Evolutionary conservation across 2,329 filamentous ascomycete species (phyloP).

Genomic region (Calycina herbarum): DNA sequence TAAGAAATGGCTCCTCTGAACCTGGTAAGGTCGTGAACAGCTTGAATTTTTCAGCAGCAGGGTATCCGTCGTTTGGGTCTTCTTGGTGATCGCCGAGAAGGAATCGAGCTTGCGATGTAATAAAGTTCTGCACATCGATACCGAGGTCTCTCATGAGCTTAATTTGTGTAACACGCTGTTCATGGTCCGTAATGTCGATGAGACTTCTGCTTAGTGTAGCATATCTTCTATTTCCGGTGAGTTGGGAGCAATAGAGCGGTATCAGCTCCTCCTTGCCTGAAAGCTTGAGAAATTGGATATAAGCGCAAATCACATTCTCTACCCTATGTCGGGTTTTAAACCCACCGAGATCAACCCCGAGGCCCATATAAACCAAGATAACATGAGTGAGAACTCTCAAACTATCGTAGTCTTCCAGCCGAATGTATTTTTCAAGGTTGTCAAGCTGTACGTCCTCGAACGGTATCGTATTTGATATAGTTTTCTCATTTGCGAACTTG

Average conservation of each 20-base stretch:
- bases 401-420: slow-evolving; percentile 59
- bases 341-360: slow-evolving; percentile 51
- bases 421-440: slow-evolving; percentile 50
- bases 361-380: slow-evolving; percentile 64
- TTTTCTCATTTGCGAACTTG: slow-evolving; percentile 47
- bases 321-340: slow-evolving; percentile 39
- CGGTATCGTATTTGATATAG: slow-evolving; percentile 46
- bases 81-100: slow-evolving; percentile 52
- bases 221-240: slow-evolving; percentile 64
- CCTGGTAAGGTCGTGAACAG: slow-evolving; percentile 47
- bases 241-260: slow-evolving; percentile 82
- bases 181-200: slow-evolving; percentile 66
- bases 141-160: slow-evolving; percentile 72
- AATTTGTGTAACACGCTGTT: slow-evolving; percentile 67
- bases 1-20: slow-evolving; percentile 55
- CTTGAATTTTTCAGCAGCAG: slow-evolving; percentile 49
- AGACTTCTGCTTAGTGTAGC: slow-evolving; percentile 75
- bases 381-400: slow-evolving; percentile 72
- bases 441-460: slow-evolving; percentile 40
- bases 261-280: slow-evolving; percentile 75
- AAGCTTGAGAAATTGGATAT: slow-evolving; percentile 76
- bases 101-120: slow-evolving; percentile 64
- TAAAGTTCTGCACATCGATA: slow-evolving; percentile 71
- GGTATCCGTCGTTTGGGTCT: slow-evolving; percentile 36
- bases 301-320: slow-evolving; percentile 77